Evolutionary conservation across 352 stramenopile genomes (phyloP).

Genomic region (Globisporangium iwayamae): DNA sequence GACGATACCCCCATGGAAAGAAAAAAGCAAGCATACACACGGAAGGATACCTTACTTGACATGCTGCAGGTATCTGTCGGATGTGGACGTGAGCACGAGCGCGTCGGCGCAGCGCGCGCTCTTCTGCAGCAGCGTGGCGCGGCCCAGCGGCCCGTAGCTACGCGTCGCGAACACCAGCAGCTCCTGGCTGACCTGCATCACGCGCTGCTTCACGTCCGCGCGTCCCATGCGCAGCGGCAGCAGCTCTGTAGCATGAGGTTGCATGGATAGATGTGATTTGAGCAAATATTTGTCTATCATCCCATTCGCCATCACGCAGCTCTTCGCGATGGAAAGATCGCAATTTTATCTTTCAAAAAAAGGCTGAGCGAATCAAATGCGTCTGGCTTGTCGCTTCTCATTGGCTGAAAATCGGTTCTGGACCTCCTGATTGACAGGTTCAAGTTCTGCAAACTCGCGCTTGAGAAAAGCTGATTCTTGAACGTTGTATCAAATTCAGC

Average conservation of each 20-base stretch:
- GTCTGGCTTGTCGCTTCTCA: not conserved
- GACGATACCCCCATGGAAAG: not conserved
- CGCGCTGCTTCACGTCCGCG: constrained; percentile 29
- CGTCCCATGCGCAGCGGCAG: not conserved
- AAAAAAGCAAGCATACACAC: not conserved
- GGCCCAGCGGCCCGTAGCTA: constrained; percentile 44
- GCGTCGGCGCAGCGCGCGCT: constrained; percentile 44
- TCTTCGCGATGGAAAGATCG: constrained; percentile 5
- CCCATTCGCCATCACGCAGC: not conserved
- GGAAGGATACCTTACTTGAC: constrained; percentile 26
- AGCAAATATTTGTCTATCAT: not conserved
- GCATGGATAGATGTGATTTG: not conserved
- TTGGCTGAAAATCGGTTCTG: constrained; percentile 11
- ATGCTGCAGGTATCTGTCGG: constrained; percentile 35
- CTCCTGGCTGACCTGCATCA: constrained; percentile 24
- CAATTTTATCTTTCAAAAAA: not conserved
- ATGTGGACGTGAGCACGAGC: constrained; percentile 40
- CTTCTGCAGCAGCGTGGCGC: constrained; percentile 41
- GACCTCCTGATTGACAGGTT: not conserved
- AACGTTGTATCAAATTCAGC: no score
- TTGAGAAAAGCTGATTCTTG: no score
- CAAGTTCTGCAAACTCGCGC: no score
- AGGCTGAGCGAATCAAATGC: not conserved
- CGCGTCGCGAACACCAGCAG: constrained; percentile 27
- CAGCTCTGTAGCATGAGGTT: not conserved